A percentile compares a stretch with the other conserved stretches of the same genome.
Evolutionary conservation across 495 filamentous ascomycete species (phyloP).

Genomic region (Lindgomyces ingoldianus): DNA sequence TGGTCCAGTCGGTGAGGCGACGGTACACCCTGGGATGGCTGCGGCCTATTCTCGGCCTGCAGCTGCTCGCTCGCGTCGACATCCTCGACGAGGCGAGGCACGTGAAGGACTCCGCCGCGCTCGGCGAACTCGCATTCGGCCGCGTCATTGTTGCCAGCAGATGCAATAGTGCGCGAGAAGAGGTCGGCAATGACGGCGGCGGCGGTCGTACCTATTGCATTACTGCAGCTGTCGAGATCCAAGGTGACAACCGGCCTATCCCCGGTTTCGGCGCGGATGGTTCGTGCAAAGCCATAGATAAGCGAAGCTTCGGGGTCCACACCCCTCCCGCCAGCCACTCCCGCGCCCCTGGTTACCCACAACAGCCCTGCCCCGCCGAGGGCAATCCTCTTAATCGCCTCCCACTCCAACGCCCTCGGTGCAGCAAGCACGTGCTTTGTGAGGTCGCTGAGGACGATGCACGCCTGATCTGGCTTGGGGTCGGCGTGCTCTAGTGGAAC

Average conservation of each 20-base stretch:
- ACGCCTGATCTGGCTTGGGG: not conserved
- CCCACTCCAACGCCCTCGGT: not conserved
- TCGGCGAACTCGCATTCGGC: constrained; percentile 2
- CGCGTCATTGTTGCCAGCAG: not conserved
- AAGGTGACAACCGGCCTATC: not conserved
- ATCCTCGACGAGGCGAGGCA: not conserved
- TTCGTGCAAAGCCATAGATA: not conserved
- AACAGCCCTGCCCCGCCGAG: not conserved
- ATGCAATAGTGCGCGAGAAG: not conserved
- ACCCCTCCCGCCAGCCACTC: too few species aligned
- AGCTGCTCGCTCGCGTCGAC: not conserved
- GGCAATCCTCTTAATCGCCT: not conserved
- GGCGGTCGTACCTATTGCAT: not conserved
- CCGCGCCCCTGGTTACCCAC: constrained; percentile 1
- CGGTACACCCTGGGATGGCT: not conserved
- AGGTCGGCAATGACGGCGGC: not conserved
- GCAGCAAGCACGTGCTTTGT: not conserved
- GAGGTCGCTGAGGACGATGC: not conserved
- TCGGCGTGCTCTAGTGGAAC: not conserved
- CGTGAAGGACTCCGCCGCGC: constrained; percentile 2
- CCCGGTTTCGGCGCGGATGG: not conserved
- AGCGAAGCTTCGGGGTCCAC: not conserved
- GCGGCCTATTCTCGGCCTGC: not conserved
- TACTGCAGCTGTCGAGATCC: not conserved
- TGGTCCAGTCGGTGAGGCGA: not conserved